A percentile compares a stretch with the other conserved stretches of the same genome.
Conservation (phyloP, 345 rosid species). For the Linum trigynum region DNA sequence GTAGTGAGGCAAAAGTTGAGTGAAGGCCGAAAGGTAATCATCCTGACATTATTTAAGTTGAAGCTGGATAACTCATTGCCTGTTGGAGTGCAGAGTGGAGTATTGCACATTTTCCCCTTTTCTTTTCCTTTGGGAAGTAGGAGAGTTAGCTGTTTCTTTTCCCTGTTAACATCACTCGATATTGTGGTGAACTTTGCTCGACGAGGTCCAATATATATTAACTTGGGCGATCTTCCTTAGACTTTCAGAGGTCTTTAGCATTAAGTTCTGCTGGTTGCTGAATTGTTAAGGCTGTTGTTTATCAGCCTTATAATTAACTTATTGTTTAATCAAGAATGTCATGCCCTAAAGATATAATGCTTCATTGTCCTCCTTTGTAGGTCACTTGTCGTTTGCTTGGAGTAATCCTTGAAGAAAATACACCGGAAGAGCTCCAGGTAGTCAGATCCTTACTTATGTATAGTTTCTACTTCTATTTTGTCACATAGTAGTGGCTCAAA, state of each 20-base stretch:
- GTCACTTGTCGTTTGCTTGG: constrained; percentile 91
- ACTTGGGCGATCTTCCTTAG: too few species aligned
- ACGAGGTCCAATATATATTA: not conserved
- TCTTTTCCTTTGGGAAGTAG: not conserved
- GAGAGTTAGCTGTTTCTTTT: not conserved
- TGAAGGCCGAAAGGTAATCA: constrained; percentile 77
- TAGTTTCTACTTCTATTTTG: constrained; percentile 7
- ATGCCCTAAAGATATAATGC: constrained; percentile 5
- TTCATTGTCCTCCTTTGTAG: constrained; percentile 22
- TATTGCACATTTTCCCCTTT: not conserved
- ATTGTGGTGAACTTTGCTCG: not conserved
- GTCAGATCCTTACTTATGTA: constrained; percentile 11
- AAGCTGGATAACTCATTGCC: not conserved
- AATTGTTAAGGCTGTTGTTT: not conserved
- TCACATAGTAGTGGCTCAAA: not conserved
- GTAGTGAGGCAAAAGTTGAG: constrained; percentile 78
- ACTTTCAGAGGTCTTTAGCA: too few species aligned
- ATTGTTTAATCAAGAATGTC: not conserved
- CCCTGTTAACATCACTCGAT: not conserved
- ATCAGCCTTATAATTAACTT: not conserved
- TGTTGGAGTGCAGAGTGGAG: not conserved
- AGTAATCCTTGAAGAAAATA: constrained; percentile 79
- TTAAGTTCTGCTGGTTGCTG: not conserved
- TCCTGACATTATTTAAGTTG: not conserved
- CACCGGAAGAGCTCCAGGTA: constrained; percentile 84